Evolutionary conservation across 2,329 filamentous ascomycete species (phyloP).

Genomic region (Ascochyta lentis): DNA sequence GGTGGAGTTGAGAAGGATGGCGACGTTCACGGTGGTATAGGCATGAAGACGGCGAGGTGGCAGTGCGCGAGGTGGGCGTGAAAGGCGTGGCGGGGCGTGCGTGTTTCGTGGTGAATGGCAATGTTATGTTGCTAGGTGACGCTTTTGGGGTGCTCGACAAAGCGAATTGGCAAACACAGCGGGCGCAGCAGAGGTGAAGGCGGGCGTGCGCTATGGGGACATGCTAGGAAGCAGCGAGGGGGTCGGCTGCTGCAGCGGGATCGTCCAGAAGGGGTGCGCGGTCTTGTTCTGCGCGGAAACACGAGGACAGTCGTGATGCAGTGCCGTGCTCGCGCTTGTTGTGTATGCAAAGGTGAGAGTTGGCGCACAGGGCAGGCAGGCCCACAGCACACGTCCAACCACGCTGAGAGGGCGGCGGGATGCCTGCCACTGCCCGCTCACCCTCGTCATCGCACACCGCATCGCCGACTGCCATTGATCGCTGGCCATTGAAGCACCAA

Average conservation of each 20-base stretch:
- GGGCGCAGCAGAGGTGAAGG: constrained; percentile 23
- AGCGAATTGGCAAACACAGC: constrained; percentile 46
- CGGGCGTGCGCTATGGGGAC: constrained; percentile 17
- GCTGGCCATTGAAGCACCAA: not conserved
- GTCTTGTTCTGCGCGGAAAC: constrained; percentile 19
- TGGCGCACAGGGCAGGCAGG: constrained; percentile 21
- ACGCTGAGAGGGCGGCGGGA: constrained; percentile 6
- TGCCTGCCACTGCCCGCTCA: constrained; percentile 13
- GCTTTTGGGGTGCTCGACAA: constrained; percentile 45
- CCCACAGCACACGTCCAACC: constrained; percentile 11
- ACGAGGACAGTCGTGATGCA: constrained; percentile 19
- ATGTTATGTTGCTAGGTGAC: constrained; percentile 46
- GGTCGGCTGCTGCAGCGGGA: constrained; percentile 16
- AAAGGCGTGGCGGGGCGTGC: constrained; percentile 11
- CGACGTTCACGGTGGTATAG: constrained; percentile 20
- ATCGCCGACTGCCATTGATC: constrained; percentile 2
- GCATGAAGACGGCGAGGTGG: constrained; percentile 37
- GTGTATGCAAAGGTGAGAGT: constrained; percentile 24
- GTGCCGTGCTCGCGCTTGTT: constrained; percentile 34
- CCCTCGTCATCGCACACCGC: constrained; percentile 23
- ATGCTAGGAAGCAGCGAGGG: constrained; percentile 21
- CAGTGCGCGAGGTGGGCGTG: not conserved
- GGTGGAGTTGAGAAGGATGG: constrained; percentile 14
- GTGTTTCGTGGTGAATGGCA: constrained; percentile 27
- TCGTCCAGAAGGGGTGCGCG: constrained; percentile 6